Evolutionary conservation across 106 monocot species (phyloP).

Genomic region (Acorus gramineus): DNA sequence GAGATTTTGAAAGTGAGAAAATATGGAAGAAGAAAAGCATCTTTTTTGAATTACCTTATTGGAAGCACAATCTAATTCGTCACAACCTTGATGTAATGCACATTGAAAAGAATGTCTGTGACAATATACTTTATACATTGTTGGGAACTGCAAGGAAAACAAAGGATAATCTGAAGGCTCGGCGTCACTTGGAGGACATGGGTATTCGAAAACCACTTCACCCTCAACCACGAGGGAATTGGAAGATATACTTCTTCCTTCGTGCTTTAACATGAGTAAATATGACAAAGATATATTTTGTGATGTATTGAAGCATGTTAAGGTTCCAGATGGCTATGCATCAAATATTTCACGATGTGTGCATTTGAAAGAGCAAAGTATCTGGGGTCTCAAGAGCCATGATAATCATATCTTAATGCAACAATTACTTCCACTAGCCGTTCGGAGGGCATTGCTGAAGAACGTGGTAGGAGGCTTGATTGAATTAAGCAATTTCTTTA

Average conservation of each 20-base stretch:
- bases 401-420: slow-evolving; percentile 4
- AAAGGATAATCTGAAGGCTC: background rate
- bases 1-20: no score
- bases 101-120: background rate
- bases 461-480: background rate
- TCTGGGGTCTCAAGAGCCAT: background rate
- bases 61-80: no score
- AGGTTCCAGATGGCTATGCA: slow-evolving; percentile 2
- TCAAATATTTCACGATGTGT: background rate
- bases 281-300: background rate
- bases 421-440: background rate
- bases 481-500: slow-evolving; percentile 1
- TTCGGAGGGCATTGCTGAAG: background rate
- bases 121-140: background rate
- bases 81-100: background rate
- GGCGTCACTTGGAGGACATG: background rate
- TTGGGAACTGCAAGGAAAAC: background rate
- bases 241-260: background rate
- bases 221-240: background rate
- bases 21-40: no score
- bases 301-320: background rate
- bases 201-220: background rate
- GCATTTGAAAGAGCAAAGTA: background rate
- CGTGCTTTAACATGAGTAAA: background rate
- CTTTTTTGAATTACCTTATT: no score